Evolutionary conservation across 805 yeast genomes (phyloP), one percentile per base, ranked within the genome.

Genomic region (Lipomyces sp.): DNA sequence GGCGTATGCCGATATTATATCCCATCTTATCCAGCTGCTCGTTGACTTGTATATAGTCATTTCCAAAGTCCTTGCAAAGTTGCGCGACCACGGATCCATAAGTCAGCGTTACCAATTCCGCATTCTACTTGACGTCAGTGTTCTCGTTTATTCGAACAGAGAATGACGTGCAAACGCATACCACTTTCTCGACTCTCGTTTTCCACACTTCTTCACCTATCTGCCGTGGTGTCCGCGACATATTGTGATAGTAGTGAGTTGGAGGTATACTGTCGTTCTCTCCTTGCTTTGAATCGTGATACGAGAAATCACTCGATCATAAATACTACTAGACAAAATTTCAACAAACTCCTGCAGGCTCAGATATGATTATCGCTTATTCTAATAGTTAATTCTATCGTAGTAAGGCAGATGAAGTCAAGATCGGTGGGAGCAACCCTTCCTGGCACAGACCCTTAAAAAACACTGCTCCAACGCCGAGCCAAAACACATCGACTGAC

Each of bases 71-170:
- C 65, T 88, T 86, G 75, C 97, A 92, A 62, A 95, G 80, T 74
- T 94, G 98, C 13, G 96, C 86, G 58, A 95, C 98, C 58, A 95
- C 86, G 2, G 97, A 88, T 8, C 99, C 99, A 74, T 95, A 95
- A 0, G 97, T 94, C 66, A 95, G 80, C n/a, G 97, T 91, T 78
- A 95, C 91, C 61, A 95, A 82, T 78, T 95, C 99, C 1, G 97
- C 88, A 76, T 93, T 95, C 89, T 87, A 63, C 73, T 4, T n/a
- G 18, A 15, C 13, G 10, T 58, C 29, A 58, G 24, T 7, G 29
- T 15, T n/a, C 29, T 15, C 11, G 37, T 10, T 42, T 24, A 37
- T 30, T 54, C 15, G 30, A n/a, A 39, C 24, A 35, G 33, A 34
- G 35, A 15, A 29, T 29, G 1, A n/a, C 57, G 45, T 30, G 37